phyloP scores from a whole-genome alignment of 108 stramenopile species.

The Chaetoceros tenuissimus region DNA sequence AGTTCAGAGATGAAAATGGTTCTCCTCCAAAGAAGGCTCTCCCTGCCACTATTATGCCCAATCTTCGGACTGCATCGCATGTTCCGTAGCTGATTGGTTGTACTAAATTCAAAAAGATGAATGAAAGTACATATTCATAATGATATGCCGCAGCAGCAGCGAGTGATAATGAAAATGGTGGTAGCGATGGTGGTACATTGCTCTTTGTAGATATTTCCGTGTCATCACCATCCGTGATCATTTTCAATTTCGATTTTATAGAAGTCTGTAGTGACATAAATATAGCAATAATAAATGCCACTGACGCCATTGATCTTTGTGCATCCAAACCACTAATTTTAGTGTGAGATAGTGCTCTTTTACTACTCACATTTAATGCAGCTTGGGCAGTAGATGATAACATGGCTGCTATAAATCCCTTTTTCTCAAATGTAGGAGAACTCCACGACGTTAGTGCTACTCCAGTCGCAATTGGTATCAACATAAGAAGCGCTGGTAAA shows the following conservation, averaged over 20 bases:
- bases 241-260: constrained; percentile 1
- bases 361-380: constrained; percentile 56
- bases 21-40: constrained; percentile 53
- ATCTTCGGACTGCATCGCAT: constrained; percentile 57
- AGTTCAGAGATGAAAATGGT: constrained; percentile 44
- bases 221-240: background rate
- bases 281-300: constrained; percentile 44
- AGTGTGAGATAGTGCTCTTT: constrained; percentile 46
- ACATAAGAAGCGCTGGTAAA: constrained; percentile 31
- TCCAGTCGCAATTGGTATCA: constrained; percentile 64
- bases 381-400: constrained; percentile 55
- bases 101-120: constrained; percentile 61
- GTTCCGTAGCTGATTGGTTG: constrained; percentile 67
- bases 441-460: constrained; percentile 72
- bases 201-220: constrained; percentile 7
- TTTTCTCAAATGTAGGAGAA: constrained; percentile 54
- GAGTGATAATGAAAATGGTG: constrained; percentile 43
- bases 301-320: constrained; percentile 64
- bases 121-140: constrained; percentile 62
- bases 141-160: constrained; percentile 58
- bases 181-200: constrained; percentile 6
- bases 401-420: constrained; percentile 59
- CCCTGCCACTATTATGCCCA: constrained; percentile 59
- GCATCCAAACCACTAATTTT: constrained; percentile 44
- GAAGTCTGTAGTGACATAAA: constrained; percentile 14